phyloP scores from a whole-genome alignment of 352 stramenopile species.

The Stephanocyclus meneghinianus region DNA sequence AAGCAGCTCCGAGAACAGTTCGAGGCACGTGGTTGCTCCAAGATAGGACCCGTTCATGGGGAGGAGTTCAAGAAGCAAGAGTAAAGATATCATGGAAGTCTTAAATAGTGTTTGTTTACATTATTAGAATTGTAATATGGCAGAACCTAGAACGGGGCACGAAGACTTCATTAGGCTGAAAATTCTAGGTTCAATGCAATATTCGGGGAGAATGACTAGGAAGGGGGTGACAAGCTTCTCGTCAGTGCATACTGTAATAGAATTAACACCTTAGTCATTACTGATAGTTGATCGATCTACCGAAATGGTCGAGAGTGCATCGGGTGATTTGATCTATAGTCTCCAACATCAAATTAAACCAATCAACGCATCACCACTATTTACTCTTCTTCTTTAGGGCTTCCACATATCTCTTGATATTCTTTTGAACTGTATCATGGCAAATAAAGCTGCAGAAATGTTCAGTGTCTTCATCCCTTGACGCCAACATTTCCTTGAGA shows the following conservation, averaged over 20 bases:
- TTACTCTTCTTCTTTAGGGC: conserved; percentile 58
- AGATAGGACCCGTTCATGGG: conserved; percentile 42
- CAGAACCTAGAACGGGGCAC: neutral
- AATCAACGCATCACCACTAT: conserved; percentile 31
- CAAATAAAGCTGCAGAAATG: conserved; percentile 73
- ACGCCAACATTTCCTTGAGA: conserved; percentile 55
- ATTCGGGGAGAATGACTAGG: no score
- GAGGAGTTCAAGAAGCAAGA: conserved; percentile 47
- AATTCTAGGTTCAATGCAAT: no score
- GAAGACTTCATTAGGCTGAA: neutral
- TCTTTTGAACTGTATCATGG: conserved; percentile 64
- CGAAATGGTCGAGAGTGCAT: no score
- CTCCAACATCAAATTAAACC: neutral
- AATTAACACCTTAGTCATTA: neutral
- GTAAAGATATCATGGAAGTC: neutral
- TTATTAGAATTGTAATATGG: no score
- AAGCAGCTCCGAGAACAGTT: conserved; percentile 79
- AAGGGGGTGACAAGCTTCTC: neutral
- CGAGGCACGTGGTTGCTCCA: conserved; percentile 55
- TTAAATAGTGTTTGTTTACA: neutral
- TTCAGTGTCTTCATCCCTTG: conserved; percentile 66
- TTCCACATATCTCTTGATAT: conserved; percentile 63
- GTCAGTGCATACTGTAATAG: neutral
- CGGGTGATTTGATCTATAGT: neutral
- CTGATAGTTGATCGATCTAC: no score